Conservation (phyloP, 805 yeast species). For the Wickerhamomyces bisporus region DNA sequence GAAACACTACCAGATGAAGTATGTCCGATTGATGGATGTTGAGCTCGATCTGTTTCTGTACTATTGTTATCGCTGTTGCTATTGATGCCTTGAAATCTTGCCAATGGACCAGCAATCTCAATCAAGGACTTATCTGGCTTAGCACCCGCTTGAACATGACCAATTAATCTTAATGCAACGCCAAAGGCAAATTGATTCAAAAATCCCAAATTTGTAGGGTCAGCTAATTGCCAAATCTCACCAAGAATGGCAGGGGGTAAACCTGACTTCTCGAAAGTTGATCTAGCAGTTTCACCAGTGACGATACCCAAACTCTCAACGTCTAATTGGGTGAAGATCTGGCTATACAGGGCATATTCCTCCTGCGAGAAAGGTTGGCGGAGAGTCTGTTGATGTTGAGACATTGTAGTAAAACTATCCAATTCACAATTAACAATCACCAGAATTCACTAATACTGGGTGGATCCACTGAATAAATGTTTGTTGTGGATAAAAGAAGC, state of each 20-base stretch:
- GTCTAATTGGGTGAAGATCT: slow-evolving; percentile 74
- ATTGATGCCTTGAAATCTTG: slow-evolving; percentile 41
- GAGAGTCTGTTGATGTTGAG: slow-evolving; percentile 8
- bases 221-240: slow-evolving; percentile 94
- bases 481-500: slow-evolving; percentile 5
- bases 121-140: slow-evolving; percentile 50
- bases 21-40: slow-evolving; percentile 8
- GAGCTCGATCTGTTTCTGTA: too few relatives aligned
- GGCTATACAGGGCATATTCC: slow-evolving; percentile 71
- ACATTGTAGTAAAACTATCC: slow-evolving; percentile 4
- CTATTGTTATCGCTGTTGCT: not conserved
- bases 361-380: slow-evolving; percentile 52
- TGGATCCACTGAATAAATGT: too few relatives aligned
- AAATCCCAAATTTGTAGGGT: slow-evolving; percentile 80
- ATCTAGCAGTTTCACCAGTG: slow-evolving; percentile 82
- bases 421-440: not conserved
- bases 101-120: slow-evolving; percentile 57
- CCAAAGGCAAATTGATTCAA: slow-evolving; percentile 76
- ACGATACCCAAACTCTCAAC: slow-evolving; percentile 73
- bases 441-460: too few relatives aligned
- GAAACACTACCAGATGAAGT: slow-evolving; percentile 28
- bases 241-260: slow-evolving; percentile 74
- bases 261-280: slow-evolving; percentile 81
- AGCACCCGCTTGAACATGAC: slow-evolving; percentile 75
- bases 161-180: slow-evolving; percentile 83